Base-by-base conservation (phyloP, 331 rosid species). In the Malus hybrid region DNA sequence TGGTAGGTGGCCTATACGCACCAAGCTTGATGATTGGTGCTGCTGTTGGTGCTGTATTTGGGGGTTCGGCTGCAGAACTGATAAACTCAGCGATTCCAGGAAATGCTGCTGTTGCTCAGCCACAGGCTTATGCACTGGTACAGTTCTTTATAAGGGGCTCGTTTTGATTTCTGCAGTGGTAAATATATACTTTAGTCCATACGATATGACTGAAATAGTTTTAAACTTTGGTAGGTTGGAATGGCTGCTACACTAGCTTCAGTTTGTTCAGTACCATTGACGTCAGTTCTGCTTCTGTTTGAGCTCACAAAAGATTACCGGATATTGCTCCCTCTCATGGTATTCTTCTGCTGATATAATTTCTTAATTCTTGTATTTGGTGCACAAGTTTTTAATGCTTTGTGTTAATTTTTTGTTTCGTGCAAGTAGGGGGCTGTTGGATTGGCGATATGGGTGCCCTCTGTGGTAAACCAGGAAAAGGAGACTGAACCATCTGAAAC, bases 11-110 rank as follows among this genome's bases (percentile, higher is more conserved):
- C 73, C 91, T 95, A 61, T 95, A 95, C 79, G 99, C 99, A 18
- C 99, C 99, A 24, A 95, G 99, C 88, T 88, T 95, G 87, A 95
- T 95, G 99, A 92, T 95, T 63, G 99, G 99, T 68, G 96, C 99
- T 70, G 99, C 99, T 15, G 93, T 93, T 77, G 99, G 99, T 83
- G 99, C 99, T 76, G 97, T 95, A 26, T 95, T 95, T 85, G 99
- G 99, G 76, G 99, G 99, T 77, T 86, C 82, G 33, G 96, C 99
- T 66, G 97, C 97, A 44, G 90, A 90, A 83, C 66, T 95, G 77
- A 90, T 95, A 69, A 95, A 95, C 77, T 69, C 81, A 52, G 97
- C 97, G 39, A 88, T 92, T 82, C 97, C 97, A 33, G 99, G 99
- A 78, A 95, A 95, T 92, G 92, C 90, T 24, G 97, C 99, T 80